Conservation (phyloP, 805 yeast genomes). For the Saccharomyces eubayanus region DNA sequence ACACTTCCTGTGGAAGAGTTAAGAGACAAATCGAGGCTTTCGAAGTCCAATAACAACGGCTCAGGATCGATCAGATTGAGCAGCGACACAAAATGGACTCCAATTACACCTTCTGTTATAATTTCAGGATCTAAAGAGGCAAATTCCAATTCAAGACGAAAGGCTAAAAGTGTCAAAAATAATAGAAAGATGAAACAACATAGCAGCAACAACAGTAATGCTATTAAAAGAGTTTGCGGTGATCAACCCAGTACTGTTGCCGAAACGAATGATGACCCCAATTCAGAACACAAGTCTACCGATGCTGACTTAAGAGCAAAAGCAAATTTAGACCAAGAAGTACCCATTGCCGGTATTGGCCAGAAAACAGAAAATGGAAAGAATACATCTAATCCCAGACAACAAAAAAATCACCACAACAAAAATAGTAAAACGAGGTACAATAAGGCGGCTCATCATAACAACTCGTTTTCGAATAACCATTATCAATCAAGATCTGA, state of each 20-base stretch:
- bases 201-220: conserved; percentile 2
- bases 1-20: conserved; percentile 2
- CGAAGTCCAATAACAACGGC: background rate
- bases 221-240: conserved; percentile 3
- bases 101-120: conserved; percentile 46
- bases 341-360: background rate
- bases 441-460: background rate
- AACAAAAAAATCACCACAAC: background rate
- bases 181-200: background rate
- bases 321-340: background rate
- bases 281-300: background rate
- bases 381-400: background rate
- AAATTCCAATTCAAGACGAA: background rate
- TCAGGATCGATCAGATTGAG: conserved; percentile 7
- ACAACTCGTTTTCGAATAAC: background rate
- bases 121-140: conserved; percentile 19
- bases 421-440: background rate
- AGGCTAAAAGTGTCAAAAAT: background rate
- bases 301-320: background rate
- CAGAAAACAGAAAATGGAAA: background rate
- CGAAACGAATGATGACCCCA: background rate
- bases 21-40: background rate
- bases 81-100: conserved; percentile 62
- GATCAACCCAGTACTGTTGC: conserved; percentile 3
- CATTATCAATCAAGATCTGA: background rate